Percentiles rank a stretch among this genome's conserved stretches.
phyloP scores from a whole-genome alignment of 768 basidiomycete genomes.

The Xerocomus potaroensis region DNA sequence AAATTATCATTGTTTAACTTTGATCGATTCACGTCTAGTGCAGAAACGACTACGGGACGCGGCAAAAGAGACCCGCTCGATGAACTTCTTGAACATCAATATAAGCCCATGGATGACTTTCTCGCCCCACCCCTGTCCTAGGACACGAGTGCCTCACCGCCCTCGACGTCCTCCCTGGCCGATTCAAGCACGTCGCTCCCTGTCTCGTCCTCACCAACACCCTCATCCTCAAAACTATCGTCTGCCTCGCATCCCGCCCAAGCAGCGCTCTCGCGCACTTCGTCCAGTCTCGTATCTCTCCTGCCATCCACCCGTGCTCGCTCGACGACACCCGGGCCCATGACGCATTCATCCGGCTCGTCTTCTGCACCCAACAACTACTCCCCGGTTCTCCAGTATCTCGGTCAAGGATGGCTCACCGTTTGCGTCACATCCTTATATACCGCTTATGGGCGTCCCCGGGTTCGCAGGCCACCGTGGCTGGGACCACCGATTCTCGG shows the following conservation, averaged over 20 bases:
- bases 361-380: constrained; percentile 12
- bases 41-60: constrained; percentile 49
- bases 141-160: constrained; percentile 20
- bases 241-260: constrained; percentile 18
- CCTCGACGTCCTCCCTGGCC: constrained; percentile 16
- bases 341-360: constrained; percentile 1
- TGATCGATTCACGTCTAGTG: constrained; percentile 53
- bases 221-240: not conserved
- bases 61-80: constrained; percentile 53
- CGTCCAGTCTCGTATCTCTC: constrained; percentile 51
- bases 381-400: constrained; percentile 9
- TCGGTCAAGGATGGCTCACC: constrained; percentile 45
- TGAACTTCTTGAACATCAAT: constrained; percentile 61
- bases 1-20: constrained; percentile 63
- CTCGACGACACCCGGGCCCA: not conserved
- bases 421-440: constrained; percentile 43
- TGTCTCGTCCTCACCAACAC: not conserved
- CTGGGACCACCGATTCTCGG: constrained; percentile 68
- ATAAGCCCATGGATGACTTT: constrained; percentile 70
- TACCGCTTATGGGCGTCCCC: constrained; percentile 62
- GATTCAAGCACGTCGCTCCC: constrained; percentile 14
- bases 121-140: constrained; percentile 33
- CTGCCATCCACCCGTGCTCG: constrained; percentile 28
- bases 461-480: constrained; percentile 63
- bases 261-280: constrained; percentile 42